Evolutionary conservation across 148 eudicot species (phyloP), one percentile per base, ranked within the genome.

Genomic region (Silene uniflora): DNA sequence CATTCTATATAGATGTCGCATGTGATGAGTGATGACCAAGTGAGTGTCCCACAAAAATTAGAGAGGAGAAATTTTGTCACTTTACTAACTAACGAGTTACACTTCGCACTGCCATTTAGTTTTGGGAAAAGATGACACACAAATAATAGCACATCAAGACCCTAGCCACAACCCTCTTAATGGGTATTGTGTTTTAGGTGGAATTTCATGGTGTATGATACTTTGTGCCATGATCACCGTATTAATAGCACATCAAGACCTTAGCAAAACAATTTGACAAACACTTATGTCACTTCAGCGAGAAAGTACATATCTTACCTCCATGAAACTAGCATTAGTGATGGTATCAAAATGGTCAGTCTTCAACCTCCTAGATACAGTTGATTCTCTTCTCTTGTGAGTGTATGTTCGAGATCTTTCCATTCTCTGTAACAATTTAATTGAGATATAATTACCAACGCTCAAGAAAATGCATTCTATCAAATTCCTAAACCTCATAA

Each of bases 281-380:
- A 60, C 4, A 29, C 46, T 14, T 4, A 64, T 18, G 52, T 25
- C 47, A 21, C 1, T 23, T 14, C 19, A 68, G 59, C 35, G 62
- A 58, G 74, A 77, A 77, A 42, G 66, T 47, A 25, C 24, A 55
- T 19, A 49, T 49, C 4, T 75, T 68, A 95, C 98, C 97, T 95
- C 98, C 98, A 92, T 90, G 46, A 84, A 86, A 77, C 89, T 87
- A 49, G 86, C 86, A 82, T 83, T 81, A 85, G 91, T 91, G 69
- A 69, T 76, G 47, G 92, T 88, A 81, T 94, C 97, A 75, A 83
- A 82, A 27, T 83, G 83, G 27, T 83, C 93, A 60, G 72, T 73
- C 77, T 75, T 83, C 24, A 75, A 84, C 84, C 75, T 85, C 77
- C 87, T 86, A 67, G 87, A 87, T 29, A 81, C 75, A n/a, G 89